Percentiles rank a stretch among this genome's conserved stretches.
Evolutionary conservation across 2,329 filamentous ascomycete species (phyloP).

Genomic region (Aschersonia sp.): DNA sequence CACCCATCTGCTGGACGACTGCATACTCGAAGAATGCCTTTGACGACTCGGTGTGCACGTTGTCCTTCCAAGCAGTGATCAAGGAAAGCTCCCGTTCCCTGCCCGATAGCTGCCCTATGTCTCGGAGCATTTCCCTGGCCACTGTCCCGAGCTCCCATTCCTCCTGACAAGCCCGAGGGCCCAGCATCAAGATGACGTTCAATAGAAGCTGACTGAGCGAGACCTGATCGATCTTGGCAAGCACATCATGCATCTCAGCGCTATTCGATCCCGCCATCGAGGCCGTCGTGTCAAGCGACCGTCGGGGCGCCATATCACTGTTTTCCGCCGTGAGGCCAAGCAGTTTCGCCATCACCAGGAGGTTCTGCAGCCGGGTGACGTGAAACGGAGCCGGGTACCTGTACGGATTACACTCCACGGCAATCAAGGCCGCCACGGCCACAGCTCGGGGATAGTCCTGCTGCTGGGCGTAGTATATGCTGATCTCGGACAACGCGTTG

Average conservation of each 20-base stretch:
- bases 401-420: conserved; percentile 33
- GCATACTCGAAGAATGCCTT: conserved; percentile 32
- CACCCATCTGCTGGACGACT: conserved; percentile 31
- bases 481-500: conserved; percentile 27
- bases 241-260: conserved; percentile 11
- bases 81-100: conserved; percentile 28
- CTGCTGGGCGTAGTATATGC: conserved; percentile 27
- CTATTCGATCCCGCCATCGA: conserved; percentile 9
- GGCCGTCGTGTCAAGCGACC: conserved; percentile 10
- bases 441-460: conserved; percentile 28
- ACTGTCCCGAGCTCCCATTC: conserved; percentile 30
- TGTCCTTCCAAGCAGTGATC: conserved; percentile 27
- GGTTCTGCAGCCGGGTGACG: conserved; percentile 31
- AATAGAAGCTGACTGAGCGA: conserved; percentile 39
- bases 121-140: conserved; percentile 31
- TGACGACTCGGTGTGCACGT: conserved; percentile 23
- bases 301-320: conserved; percentile 12
- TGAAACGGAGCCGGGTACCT: conserved; percentile 35
- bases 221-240: conserved; percentile 34
- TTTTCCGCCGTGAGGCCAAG: conserved; percentile 32
- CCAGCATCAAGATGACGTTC: conserved; percentile 28
- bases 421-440: conserved; percentile 30
- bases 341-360: conserved; percentile 36
- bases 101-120: conserved; percentile 31
- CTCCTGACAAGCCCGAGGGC: conserved; percentile 24